phyloP scores from a whole-genome alignment of 306 rosid genomes.

The Prosopis cineraria region DNA sequence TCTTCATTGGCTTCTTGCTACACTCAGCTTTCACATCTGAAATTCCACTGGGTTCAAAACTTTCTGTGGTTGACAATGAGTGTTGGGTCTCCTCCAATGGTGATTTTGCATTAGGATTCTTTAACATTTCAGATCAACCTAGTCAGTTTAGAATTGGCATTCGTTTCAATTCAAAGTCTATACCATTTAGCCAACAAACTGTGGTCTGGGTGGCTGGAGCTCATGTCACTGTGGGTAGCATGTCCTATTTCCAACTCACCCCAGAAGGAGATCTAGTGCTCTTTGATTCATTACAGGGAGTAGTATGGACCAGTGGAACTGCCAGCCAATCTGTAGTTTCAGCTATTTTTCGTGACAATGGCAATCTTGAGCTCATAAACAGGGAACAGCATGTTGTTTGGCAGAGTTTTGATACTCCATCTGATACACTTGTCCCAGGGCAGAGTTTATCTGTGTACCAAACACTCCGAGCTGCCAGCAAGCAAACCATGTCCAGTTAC shows the following conservation, averaged over 20 bases:
- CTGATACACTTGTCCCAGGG: constrained; percentile 82
- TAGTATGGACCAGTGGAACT: constrained; percentile 61
- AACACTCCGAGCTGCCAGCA: constrained; percentile 64
- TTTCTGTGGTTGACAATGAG: constrained; percentile 53
- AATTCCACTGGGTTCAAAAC: constrained; percentile 71
- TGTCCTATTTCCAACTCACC: constrained; percentile 62
- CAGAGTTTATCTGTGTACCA: constrained; percentile 57
- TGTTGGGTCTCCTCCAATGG: constrained; percentile 74
- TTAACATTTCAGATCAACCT: constrained; percentile 53
- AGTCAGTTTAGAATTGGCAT: constrained; percentile 63
- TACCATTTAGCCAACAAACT: constrained; percentile 53
- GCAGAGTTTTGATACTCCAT: constrained; percentile 79
- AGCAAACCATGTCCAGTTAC: constrained; percentile 53
- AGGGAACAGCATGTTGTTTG: constrained; percentile 49
- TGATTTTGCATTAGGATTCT: constrained; percentile 76
- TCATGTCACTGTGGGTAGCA: constrained; percentile 51
- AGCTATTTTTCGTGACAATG: constrained; percentile 61
- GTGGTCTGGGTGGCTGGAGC: constrained; percentile 80
- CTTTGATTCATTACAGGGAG: constrained; percentile 57
- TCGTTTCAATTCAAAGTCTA: constrained; percentile 64
- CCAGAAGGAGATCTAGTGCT: constrained; percentile 60
- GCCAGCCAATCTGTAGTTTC: constrained; percentile 52
- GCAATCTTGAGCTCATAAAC: constrained; percentile 75
- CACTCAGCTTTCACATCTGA: constrained; percentile 46
- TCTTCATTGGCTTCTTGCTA: constrained; percentile 46